phyloP scores from a whole-genome alignment of 2,329 filamentous ascomycete species.

The Penicillium polonicum region DNA sequence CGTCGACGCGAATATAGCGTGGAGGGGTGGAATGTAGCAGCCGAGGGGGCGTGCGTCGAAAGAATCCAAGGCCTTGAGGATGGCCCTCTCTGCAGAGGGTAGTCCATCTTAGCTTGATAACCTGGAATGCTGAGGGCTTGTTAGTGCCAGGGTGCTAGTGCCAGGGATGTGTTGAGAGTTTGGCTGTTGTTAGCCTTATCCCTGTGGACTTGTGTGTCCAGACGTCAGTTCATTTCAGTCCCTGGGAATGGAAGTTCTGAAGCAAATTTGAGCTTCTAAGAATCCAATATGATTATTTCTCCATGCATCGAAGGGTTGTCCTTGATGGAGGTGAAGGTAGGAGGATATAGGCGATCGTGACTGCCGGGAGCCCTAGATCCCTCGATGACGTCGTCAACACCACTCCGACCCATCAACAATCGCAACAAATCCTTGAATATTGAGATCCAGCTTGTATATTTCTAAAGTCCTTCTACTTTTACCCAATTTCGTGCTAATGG shows the following conservation, averaged over 20 bases:
- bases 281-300: conserved; percentile 2
- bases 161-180: conserved; percentile 15
- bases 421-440: neutral
- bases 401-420: neutral
- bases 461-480: neutral
- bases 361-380: conserved; percentile 6
- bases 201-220: conserved; percentile 9
- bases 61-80: conserved; percentile 20
- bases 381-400: conserved; percentile 17
- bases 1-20: conserved; percentile 28
- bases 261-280: conserved; percentile 2
- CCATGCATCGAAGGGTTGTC: conserved; percentile 12
- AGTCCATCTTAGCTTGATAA: conserved; percentile 10
- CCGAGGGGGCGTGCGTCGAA: conserved; percentile 21
- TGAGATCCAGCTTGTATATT: neutral
- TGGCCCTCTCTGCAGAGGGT: neutral
- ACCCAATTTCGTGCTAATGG: neutral
- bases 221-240: conserved; percentile 18
- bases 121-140: conserved; percentile 17
- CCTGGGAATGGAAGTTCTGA: conserved; percentile 15
- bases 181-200: conserved; percentile 4
- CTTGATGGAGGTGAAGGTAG: conserved; percentile 9
- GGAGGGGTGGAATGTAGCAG: conserved; percentile 28
- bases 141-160: conserved; percentile 13
- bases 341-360: neutral